These are phyloP conservation scores for Nicotiana attenuata DNA, from an alignment of 257 asterid species.

Conservation along the genomic window DNA sequence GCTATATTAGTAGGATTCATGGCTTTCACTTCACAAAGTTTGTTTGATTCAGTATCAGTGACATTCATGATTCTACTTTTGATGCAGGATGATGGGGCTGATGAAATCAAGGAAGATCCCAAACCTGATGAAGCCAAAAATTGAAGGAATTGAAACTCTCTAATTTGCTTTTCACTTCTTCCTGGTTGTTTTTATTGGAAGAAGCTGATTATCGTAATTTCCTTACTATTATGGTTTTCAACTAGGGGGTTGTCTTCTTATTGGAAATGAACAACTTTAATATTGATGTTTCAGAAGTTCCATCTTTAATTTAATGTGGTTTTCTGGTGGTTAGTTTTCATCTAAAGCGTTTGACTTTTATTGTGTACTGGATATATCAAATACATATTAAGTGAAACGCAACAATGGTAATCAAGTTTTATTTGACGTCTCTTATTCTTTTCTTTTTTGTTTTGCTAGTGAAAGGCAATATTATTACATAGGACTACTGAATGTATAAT, in stretches of 20 bases:
- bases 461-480: no score
- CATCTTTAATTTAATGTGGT: slow-evolving; percentile 7
- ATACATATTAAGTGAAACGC: no score
- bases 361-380: no score
- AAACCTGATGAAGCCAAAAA: slow-evolving; percentile 44
- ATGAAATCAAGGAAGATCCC: slow-evolving; percentile 69
- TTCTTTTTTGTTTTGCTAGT: no score
- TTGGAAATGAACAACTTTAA: slow-evolving; percentile 1
- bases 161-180: slow-evolving; percentile 15
- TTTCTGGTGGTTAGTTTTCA: not conserved
- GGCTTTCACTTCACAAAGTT: not conserved
- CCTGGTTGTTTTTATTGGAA: slow-evolving; percentile 18
- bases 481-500: no score
- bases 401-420: no score
- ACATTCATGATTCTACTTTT: not conserved
- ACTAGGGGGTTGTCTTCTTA: not conserved
- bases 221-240: slow-evolving; percentile 1
- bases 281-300: slow-evolving; percentile 8
- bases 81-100: slow-evolving; percentile 66
- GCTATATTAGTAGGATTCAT: not conserved
- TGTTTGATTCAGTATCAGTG: not conserved
- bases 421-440: no score
- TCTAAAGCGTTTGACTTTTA: no score
- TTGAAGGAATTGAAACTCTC: slow-evolving; percentile 16
- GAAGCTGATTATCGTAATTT: slow-evolving; percentile 20